These are phyloP conservation scores for Blastobotrys terrestris DNA, from an alignment of 805 yeast genomes.

Conservation along the genomic window DNA sequence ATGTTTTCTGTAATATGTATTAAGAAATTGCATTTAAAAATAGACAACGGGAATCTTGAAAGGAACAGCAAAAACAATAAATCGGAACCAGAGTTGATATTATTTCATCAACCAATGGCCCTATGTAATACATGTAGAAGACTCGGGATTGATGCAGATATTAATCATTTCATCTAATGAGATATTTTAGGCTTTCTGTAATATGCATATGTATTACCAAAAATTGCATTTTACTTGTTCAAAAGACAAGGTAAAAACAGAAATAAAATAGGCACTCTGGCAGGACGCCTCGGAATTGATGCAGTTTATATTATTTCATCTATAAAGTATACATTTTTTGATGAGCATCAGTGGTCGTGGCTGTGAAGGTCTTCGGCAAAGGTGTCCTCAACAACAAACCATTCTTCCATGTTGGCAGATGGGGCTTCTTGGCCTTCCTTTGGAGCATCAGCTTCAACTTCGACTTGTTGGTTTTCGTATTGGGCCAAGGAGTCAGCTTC, in stretches of 20 bases:
- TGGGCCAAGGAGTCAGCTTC: slow-evolving; percentile 45
- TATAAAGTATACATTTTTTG: background rate
- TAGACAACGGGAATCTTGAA: no score
- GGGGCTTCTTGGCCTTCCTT: slow-evolving; percentile 18
- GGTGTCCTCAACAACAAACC: slow-evolving; percentile 39
- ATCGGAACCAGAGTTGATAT: no score
- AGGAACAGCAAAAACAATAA: no score
- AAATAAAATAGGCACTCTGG: background rate
- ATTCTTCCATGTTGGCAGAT: slow-evolving; percentile 28
- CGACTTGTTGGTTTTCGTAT: slow-evolving; percentile 41
- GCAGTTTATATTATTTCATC: background rate
- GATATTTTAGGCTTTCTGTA: no score
- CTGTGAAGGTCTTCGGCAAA: slow-evolving; percentile 14
- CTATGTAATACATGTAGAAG: no score
- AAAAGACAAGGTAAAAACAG: no score
- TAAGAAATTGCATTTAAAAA: background rate
- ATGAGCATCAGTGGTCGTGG: background rate
- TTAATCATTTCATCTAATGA: no score
- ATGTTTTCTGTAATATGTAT: background rate
- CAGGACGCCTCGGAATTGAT: slow-evolving; percentile 23
- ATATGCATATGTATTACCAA: no score
- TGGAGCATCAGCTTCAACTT: slow-evolving; percentile 23
- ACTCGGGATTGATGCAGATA: no score
- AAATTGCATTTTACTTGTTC: no score
- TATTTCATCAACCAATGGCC: no score